Base-by-base conservation (phyloP, 2,329 filamentous ascomycete species). In the Xylariomycetidae sp. region DNA sequence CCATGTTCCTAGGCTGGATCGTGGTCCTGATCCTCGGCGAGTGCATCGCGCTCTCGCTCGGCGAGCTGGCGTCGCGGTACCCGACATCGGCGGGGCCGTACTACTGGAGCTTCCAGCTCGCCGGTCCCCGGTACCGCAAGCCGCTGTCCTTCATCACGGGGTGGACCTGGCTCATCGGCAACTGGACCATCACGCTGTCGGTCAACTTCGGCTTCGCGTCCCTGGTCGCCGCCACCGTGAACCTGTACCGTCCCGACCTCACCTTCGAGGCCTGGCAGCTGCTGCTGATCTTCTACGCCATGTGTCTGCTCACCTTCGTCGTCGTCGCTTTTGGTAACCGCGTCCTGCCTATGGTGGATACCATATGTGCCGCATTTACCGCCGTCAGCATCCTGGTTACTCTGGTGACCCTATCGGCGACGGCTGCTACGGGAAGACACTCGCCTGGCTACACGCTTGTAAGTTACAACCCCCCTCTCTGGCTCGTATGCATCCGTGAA, bases 201-300 rank as follows among this genome's bases (percentile, higher is more conserved):
- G 69, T 73, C 36, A 73, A 73, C 50, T 74, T 74, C 39, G 70
- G 69, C 4, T 73, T 76, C 37, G 72, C 73, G 1, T 72, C 67
- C 2, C 49, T 80, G 29, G 58, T 78, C 20, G 66, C 67, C 3
- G 72, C 67, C 1, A 66, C 66, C 0, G 53, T 74, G 4, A 63
- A 67, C 3, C 67, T 80, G 44, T 79, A 70, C 45, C 66, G 74
- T 33, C 69, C 72, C 0, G 63, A 70, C 37, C 77, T 70, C 52
- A 60, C 51, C 1, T 60, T 72, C n/a, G 63, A 59, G 22, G 50
- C 55, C 27, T 82, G 74, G 74, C 73, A 82, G 46, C 59, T 80
- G 1, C 61, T 81, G 4, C 59, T 82, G 11, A 73, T 81, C 25
- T 81, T 81, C 57, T 81, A 77, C 48, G 74, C 68, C 9, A 60